phyloP scores from a whole-genome alignment of 768 basidiomycete species.

The Sistotremastrum suecicum region DNA sequence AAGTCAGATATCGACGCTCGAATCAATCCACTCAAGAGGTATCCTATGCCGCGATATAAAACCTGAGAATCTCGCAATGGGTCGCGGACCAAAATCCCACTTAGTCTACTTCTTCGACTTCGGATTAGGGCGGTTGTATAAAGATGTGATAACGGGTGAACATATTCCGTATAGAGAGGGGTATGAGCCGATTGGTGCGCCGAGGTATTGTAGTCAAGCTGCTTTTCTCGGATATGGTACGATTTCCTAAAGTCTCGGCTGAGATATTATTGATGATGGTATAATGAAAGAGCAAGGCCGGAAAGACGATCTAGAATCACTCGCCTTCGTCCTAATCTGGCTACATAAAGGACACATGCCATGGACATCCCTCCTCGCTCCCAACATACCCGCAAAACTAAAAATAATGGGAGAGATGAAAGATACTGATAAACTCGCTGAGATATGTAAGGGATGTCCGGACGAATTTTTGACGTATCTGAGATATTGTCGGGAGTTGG shows the following conservation, averaged over 20 bases:
- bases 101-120: conserved; percentile 86
- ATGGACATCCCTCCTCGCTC: conserved; percentile 51
- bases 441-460: not conserved
- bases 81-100: conserved; percentile 29
- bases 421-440: not conserved
- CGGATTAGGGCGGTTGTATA: conserved; percentile 69
- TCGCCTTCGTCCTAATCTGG: conserved; percentile 76
- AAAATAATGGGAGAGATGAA: conserved; percentile 10
- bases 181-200: conserved; percentile 6
- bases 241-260: not conserved
- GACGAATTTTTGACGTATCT: conserved; percentile 8
- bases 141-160: conserved; percentile 35
- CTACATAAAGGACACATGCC: conserved; percentile 67
- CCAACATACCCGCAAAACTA: conserved; percentile 1
- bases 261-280: too few relatives aligned
- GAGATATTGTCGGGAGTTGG: conserved; percentile 65
- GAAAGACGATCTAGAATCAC: conserved; percentile 58
- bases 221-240: conserved; percentile 8
- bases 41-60: conserved; percentile 97
- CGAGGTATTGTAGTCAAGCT: conserved; percentile 8
- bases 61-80: conserved; percentile 98
- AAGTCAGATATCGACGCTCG: conserved; percentile 77
- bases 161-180: conserved; percentile 46
- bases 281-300: conserved; percentile 9
- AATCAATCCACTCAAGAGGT: conserved; percentile 91